These are phyloP conservation scores for Annulohypoxylon nitens DNA, from an alignment of 495 filamentous ascomycete genomes.

Conservation along the genomic window DNA sequence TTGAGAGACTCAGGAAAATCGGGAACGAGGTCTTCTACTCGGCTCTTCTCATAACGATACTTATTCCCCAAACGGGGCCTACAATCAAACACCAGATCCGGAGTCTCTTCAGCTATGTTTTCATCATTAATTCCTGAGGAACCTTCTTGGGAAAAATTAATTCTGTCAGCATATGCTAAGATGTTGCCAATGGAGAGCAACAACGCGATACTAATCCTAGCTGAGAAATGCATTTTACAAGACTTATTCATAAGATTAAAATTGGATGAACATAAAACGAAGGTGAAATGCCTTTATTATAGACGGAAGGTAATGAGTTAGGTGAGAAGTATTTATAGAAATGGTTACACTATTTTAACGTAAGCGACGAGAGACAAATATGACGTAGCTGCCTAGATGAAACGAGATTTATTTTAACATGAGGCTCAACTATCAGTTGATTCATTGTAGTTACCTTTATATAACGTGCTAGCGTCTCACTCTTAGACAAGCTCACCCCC, in stretches of 20 bases:
- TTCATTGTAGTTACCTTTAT: neutral
- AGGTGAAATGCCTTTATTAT: neutral
- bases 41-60: neutral
- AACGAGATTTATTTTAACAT: neutral
- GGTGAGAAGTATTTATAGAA: neutral
- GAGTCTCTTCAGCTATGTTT: neutral
- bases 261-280: neutral
- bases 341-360: neutral
- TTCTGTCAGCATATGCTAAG: neutral
- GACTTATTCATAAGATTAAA: neutral
- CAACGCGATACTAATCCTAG: neutral
- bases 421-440: neutral
- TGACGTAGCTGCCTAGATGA: neutral
- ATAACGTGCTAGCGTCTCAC: neutral
- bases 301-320: no score
- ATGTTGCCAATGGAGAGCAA: neutral
- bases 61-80: neutral
- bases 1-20: neutral
- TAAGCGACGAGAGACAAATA: neutral
- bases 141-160: neutral
- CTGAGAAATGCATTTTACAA: neutral
- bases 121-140: neutral
- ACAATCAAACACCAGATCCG: neutral
- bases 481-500: neutral
- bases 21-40: neutral